Base-by-base conservation (phyloP, 169 alveolate genomes). In the Eimeria maxima region DNA sequence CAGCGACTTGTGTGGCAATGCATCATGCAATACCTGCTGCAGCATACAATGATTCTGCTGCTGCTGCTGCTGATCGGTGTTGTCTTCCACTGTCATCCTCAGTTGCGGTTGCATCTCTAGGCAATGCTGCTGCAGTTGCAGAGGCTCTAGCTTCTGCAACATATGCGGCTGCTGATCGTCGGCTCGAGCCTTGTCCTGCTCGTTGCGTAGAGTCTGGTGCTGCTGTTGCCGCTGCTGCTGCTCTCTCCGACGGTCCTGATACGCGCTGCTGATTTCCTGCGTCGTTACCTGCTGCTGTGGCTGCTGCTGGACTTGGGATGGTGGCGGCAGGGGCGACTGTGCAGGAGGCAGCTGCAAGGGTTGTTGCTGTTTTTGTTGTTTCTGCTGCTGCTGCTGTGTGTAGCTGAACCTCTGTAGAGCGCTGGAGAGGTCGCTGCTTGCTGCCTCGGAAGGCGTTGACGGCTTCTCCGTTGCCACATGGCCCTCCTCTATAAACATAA, bases 391-490 rank as follows among this genome's bases (percentile, higher is more conserved):
- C 73, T 81, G 90, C 90, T 81, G 65, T 4, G 42, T 45, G n/a
- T 44, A 44, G 78, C 22, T 67, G 20, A 10, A 4, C 78, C 78
- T 67, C 42, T 29, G 78, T 60, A 84, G 18, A n/a, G 44, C 55
- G n/a, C 18, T 84, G n/a, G 93, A 84, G 20, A 18, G 44, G 29
- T 84, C 93, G 76, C 93, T 84, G 65, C 74, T 53, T 16, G 60
- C 74, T 11, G 78, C 65, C 55, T 53, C 78, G 6, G 93, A 84
- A 8, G 93, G 78, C 3, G 80, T 55, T 38, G 93, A 84, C 3
- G 93, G 93, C 78, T 84, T 84, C 60, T 84, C 93, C 11, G 93
- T 84, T 1, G 93, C 93, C 38, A 84, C 38, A 57, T n/a, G 74
- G 63, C 74, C 60, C 42, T 84, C 93, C n/a, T 84, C 93, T 24